Evolutionary conservation across 2,329 filamentous ascomycete genomes (phyloP).

Genomic region (Graphilbum fragrans): DNA sequence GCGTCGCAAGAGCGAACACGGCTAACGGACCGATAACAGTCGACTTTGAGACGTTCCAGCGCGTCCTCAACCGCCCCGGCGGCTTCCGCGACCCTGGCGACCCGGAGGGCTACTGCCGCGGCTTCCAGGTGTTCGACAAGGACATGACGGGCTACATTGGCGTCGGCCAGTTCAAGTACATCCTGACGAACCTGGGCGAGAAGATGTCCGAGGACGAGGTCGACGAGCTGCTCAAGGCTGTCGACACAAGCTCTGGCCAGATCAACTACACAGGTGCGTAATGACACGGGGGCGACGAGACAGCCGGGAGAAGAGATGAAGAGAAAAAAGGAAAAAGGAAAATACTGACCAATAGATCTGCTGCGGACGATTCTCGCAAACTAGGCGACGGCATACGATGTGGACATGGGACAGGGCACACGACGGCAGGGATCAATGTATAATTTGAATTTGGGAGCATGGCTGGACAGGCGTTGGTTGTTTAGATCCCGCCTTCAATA

Average conservation of each 20-base stretch:
- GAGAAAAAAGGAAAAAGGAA: not conserved
- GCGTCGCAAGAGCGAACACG: not conserved
- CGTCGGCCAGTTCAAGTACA: constrained; percentile 94
- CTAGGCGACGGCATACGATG: constrained; percentile 25
- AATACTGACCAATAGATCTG: constrained; percentile 42
- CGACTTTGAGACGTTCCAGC: constrained; percentile 95
- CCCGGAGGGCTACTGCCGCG: constrained; percentile 95
- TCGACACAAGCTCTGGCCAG: constrained; percentile 90
- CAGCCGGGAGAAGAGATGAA: not conserved
- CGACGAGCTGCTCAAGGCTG: constrained; percentile 94
- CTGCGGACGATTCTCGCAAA: constrained; percentile 81
- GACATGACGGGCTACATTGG: constrained; percentile 97
- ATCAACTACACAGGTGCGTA: constrained; percentile 87
- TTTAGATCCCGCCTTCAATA: too few species aligned
- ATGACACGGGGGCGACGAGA: not conserved
- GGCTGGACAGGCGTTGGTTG: not conserved
- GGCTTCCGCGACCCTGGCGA: constrained; percentile 97
- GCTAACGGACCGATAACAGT: constrained; percentile 39
- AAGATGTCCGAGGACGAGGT: constrained; percentile 99
- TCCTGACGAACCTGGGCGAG: constrained; percentile 94
- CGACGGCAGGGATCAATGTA: not conserved
- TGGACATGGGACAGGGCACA: not conserved
- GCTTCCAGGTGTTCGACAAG: constrained; percentile 99
- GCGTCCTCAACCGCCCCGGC: constrained; percentile 91
- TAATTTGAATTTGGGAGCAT: not conserved